Conservation (phyloP, 148 eudicot genomes). For the Cornus suecica region DNA sequence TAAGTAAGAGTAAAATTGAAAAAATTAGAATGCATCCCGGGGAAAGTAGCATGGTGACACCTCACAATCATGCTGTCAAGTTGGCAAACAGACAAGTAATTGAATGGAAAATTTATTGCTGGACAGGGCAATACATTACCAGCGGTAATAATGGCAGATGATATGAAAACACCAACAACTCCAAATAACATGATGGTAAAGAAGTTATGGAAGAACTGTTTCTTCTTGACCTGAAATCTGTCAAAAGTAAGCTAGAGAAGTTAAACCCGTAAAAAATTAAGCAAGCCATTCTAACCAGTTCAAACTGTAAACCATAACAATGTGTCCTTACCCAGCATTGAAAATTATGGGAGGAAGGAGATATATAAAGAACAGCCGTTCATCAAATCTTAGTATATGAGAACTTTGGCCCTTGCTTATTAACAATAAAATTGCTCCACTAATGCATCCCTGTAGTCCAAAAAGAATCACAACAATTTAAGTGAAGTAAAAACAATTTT, state of each 20-base stretch:
- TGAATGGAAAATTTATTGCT: not conserved
- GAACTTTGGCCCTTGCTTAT: constrained; percentile 80
- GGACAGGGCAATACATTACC: constrained; percentile 35
- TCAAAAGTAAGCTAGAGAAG: constrained; percentile 3
- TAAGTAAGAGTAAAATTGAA: constrained; percentile 25
- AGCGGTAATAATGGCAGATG: constrained; percentile 59
- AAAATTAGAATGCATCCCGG: not conserved
- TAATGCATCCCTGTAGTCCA: constrained; percentile 47
- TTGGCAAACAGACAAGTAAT: not conserved
- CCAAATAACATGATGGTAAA: constrained; percentile 89
- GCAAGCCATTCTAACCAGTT: too few species aligned
- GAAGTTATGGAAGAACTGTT: constrained; percentile 95
- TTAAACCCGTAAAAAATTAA: not conserved
- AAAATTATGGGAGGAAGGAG: constrained; percentile 95
- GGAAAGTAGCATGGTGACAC: not conserved
- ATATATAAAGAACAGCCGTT: constrained; percentile 88
- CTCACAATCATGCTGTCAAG: not conserved
- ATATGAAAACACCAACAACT: constrained; percentile 78
- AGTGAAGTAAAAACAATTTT: not conserved
- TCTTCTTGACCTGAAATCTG: constrained; percentile 98
- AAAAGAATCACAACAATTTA: not conserved
- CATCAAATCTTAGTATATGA: constrained; percentile 77
- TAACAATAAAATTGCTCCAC: constrained; percentile 61
- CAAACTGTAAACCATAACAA: not conserved
- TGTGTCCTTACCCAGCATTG: constrained; percentile 78